Percentiles rank a stretch among this genome's conserved stretches.
These are phyloP conservation scores for Teratosphaeria viscida DNA, from an alignment of 2,329 filamentous ascomycete species.

Conservation along the genomic window DNA sequence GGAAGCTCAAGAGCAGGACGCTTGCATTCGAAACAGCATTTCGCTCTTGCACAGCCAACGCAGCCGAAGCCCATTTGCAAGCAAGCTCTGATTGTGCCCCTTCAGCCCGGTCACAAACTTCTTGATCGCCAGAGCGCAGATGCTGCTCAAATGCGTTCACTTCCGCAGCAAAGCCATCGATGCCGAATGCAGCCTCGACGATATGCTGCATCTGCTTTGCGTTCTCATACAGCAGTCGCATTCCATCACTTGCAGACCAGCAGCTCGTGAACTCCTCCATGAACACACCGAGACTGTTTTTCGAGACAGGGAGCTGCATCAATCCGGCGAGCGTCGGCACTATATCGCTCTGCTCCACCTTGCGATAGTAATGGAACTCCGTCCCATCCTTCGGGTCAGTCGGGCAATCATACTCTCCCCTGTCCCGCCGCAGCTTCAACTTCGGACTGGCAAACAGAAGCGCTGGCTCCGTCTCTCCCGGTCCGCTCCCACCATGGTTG, in stretches of 20 bases:
- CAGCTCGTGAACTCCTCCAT: constrained; percentile 69
- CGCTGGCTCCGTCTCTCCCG: constrained; percentile 88
- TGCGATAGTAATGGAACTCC: constrained; percentile 74
- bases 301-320: constrained; percentile 75
- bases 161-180: constrained; percentile 9
- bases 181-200: constrained; percentile 59
- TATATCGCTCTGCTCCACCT: constrained; percentile 88
- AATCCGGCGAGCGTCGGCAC: constrained; percentile 80
- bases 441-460: constrained; percentile 54
- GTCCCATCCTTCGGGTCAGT: constrained; percentile 42
- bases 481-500: constrained; percentile 88
- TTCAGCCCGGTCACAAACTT: not conserved
- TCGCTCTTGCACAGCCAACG: constrained; percentile 7
- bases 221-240: constrained; percentile 65
- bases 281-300: constrained; percentile 82
- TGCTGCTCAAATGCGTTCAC: not conserved
- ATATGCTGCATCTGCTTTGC: constrained; percentile 70
- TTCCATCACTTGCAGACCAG: constrained; percentile 44
- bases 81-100: constrained; percentile 10
- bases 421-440: constrained; percentile 11
- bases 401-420: constrained; percentile 35
- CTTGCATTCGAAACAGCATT: not conserved
- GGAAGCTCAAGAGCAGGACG: constrained; percentile 40
- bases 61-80: constrained; percentile 12
- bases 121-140: not conserved